These are phyloP conservation scores for Immersiporthe knoxdaviesiana DNA, from an alignment of 2,329 filamentous ascomycete genomes.

Conservation along the genomic window DNA sequence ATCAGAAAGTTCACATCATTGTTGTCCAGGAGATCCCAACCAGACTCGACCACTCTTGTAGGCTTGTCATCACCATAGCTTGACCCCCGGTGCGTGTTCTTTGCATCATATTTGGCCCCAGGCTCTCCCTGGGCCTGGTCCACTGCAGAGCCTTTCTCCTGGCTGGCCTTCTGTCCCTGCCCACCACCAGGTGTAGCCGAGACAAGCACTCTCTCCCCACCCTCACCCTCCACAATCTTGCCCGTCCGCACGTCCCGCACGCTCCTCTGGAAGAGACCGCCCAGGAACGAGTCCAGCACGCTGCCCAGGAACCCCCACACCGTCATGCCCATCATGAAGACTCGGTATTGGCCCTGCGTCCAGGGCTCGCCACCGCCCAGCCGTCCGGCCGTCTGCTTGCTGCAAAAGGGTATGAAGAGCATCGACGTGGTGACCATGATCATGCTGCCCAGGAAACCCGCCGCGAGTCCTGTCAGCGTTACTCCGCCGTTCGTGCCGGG, in stretches of 20 bases:
- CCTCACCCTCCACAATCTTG: conserved; percentile 84
- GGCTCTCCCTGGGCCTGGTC: conserved; percentile 38
- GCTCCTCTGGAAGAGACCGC: conserved; percentile 81
- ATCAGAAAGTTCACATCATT: conserved; percentile 95
- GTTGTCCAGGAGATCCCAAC: conserved; percentile 80
- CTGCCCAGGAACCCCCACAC: conserved; percentile 79
- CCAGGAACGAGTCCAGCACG: conserved; percentile 84
- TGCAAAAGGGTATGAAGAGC: conserved; percentile 71
- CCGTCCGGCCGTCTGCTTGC: conserved; percentile 40
- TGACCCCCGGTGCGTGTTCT: conserved; percentile 52
- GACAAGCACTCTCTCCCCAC: conserved; percentile 50
- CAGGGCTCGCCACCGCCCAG: conserved; percentile 53
- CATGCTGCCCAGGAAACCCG: conserved; percentile 74
- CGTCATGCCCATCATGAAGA: conserved; percentile 62
- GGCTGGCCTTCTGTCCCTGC: conserved; percentile 49
- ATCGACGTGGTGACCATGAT: conserved; percentile 69
- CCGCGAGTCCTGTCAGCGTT: conserved; percentile 71
- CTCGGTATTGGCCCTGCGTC: conserved; percentile 49
- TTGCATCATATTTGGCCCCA: conserved; percentile 51
- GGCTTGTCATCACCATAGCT: conserved; percentile 61
- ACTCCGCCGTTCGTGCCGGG: conserved; percentile 94
- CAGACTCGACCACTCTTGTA: conserved; percentile 68
- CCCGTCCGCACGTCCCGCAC: conserved; percentile 83
- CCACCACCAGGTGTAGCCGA: conserved; percentile 47
- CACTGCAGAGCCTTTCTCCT: conserved; percentile 38